A percentile compares a stretch with the other conserved stretches of the same genome.
These are phyloP conservation scores for Chondrostereum purpureum DNA, from an alignment of 1,284 basidiomycete genomes.

Conservation along the genomic window DNA sequence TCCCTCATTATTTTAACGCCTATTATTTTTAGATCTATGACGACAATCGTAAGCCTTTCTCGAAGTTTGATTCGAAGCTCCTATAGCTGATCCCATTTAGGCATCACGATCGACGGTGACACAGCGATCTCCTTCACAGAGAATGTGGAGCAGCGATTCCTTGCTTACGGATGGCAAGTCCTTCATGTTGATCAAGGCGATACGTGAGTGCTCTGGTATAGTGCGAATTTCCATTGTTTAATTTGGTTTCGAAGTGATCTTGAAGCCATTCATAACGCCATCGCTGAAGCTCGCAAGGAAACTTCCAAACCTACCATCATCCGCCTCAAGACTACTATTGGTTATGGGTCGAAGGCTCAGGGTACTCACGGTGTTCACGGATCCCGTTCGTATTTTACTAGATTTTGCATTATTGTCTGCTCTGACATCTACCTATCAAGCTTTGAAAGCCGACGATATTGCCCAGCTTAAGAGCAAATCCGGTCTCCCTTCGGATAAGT, in stretches of 20 bases:
- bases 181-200: constrained; percentile 81
- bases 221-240: not conserved
- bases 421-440: constrained; percentile 29
- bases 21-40: constrained; percentile 65
- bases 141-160: constrained; percentile 84
- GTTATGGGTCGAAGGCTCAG: constrained; percentile 87
- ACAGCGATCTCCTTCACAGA: constrained; percentile 93
- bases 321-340: constrained; percentile 85
- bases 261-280: constrained; percentile 72
- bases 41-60: constrained; percentile 65
- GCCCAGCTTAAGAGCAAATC: constrained; percentile 79
- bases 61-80: not conserved
- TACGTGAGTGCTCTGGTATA: constrained; percentile 36
- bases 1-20: constrained; percentile 8
- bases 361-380: constrained; percentile 94
- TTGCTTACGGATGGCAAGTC: constrained; percentile 92
- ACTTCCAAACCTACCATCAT: constrained; percentile 85
- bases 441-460: constrained; percentile 92
- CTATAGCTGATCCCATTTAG: constrained; percentile 31
- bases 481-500: constrained; percentile 75
- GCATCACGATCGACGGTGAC: constrained; percentile 94
- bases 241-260: constrained; percentile 52
- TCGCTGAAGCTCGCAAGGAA: constrained; percentile 71
- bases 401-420: constrained; percentile 1
- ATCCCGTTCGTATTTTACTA: constrained; percentile 52